Conservation (phyloP, 2,329 filamentous ascomycete species). For the Aspergillus candidus region DNA sequence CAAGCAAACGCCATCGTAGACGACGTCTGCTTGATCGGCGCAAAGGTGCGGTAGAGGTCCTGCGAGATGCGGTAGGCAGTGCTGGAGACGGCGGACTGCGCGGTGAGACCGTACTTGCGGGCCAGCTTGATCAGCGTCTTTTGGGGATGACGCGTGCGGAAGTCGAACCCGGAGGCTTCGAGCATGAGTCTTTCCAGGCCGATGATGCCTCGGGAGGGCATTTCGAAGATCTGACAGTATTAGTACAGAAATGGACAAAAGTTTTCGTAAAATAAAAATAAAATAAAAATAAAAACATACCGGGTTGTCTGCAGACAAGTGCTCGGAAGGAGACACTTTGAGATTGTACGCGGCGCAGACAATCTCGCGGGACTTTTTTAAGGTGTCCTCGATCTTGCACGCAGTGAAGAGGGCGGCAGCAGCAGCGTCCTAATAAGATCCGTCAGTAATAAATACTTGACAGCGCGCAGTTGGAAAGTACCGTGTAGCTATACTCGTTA, state of each 20-base stretch:
- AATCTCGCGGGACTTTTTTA: slow-evolving; percentile 94
- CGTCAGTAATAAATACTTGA: slow-evolving; percentile 5
- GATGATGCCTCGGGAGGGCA: slow-evolving; percentile 71
- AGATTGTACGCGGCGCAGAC: slow-evolving; percentile 85
- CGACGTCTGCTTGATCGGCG: slow-evolving; percentile 81
- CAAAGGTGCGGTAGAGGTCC: slow-evolving; percentile 89
- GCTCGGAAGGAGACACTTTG: slow-evolving; percentile 61
- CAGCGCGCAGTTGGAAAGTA: slow-evolving; percentile 14
- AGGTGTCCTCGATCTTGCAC: slow-evolving; percentile 95
- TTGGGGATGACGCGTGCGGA: slow-evolving; percentile 81
- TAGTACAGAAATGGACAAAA: too few relatives aligned
- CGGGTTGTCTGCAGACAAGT: slow-evolving; percentile 73
- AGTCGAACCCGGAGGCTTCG: slow-evolving; percentile 89
- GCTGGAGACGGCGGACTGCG: slow-evolving; percentile 51
- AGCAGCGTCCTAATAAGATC: slow-evolving; percentile 63
- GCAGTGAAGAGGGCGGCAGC: slow-evolving; percentile 84
- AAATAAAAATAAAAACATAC: slow-evolving; percentile 41
- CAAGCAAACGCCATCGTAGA: slow-evolving; percentile 78
- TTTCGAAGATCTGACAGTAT: slow-evolving; percentile 64
- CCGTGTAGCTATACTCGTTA: slow-evolving; percentile 70
- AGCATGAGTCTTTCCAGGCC: slow-evolving; percentile 88
- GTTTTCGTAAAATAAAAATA: neutral
- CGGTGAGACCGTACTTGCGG: slow-evolving; percentile 52
- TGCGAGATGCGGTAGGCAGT: slow-evolving; percentile 76
- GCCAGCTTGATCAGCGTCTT: slow-evolving; percentile 76